phyloP scores from a whole-genome alignment of 2,329 filamentous ascomycete genomes.

The Trichoderma polysporum region DNA sequence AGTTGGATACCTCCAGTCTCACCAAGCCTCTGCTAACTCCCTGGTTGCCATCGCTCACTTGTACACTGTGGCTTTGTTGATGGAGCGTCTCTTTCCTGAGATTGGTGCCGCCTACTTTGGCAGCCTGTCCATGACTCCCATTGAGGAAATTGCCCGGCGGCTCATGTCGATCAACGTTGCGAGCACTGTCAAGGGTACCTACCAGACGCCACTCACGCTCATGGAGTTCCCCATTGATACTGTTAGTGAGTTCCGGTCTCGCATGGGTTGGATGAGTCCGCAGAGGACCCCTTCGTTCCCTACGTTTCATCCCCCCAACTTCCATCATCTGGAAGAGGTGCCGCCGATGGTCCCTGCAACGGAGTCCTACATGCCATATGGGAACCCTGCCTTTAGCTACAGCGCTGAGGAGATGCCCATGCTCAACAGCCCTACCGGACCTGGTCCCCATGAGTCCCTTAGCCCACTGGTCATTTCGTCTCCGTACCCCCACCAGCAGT shows the following conservation, averaged over 20 bases:
- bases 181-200: slow-evolving; percentile 54
- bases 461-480: slow-evolving; percentile 59
- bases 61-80: slow-evolving; percentile 81
- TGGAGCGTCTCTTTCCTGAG: slow-evolving; percentile 90
- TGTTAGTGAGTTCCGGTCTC: slow-evolving; percentile 65
- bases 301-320: slow-evolving; percentile 58
- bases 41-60: slow-evolving; percentile 86
- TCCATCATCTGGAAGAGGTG: slow-evolving; percentile 47
- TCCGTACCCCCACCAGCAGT: slow-evolving; percentile 55
- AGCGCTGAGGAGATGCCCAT: slow-evolving; percentile 62
- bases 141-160: slow-evolving; percentile 81
- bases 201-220: slow-evolving; percentile 62
- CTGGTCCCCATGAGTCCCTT: slow-evolving; percentile 43
- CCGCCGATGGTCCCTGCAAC: slow-evolving; percentile 43
- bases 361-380: slow-evolving; percentile 52
- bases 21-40: slow-evolving; percentile 71
- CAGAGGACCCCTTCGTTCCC: slow-evolving; percentile 60
- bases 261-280: slow-evolving; percentile 66
- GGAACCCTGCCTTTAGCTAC: slow-evolving; percentile 61
- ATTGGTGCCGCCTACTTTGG: slow-evolving; percentile 88
- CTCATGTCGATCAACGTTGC: slow-evolving; percentile 68
- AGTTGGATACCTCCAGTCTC: slow-evolving; percentile 75
- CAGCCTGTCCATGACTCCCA: slow-evolving; percentile 72
- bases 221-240: slow-evolving; percentile 73
- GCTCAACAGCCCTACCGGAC: slow-evolving; percentile 49